Conservation (phyloP, 2,329 filamentous ascomycete genomes). For the Boeremia exigua region DNA sequence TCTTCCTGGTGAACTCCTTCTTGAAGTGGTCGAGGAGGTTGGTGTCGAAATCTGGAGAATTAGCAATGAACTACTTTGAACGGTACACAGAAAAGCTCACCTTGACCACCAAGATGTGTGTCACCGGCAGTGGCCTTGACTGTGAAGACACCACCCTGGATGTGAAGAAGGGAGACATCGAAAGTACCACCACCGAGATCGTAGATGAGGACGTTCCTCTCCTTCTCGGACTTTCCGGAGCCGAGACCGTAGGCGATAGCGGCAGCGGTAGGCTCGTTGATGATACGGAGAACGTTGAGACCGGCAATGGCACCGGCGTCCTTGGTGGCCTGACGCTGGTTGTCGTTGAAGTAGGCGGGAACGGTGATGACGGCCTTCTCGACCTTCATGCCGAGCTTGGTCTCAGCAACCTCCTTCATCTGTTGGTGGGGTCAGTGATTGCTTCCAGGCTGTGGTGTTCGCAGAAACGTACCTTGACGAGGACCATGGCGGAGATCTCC, state of each 20-base stretch:
- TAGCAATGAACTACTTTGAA: too few species aligned
- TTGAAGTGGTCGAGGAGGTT: slow-evolving; percentile 96
- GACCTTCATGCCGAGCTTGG: slow-evolving; percentile 98
- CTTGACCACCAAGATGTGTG: slow-evolving; percentile 82
- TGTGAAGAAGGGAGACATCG: slow-evolving; percentile 99
- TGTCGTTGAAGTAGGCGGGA: slow-evolving; percentile 99
- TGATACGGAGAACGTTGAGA: slow-evolving; percentile 98
- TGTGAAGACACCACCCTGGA: slow-evolving; percentile 98
- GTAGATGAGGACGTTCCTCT: slow-evolving; percentile 99
- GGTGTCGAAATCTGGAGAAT: slow-evolving; percentile 85
- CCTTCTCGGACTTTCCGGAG: slow-evolving; percentile 92
- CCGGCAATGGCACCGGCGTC: slow-evolving; percentile 97
- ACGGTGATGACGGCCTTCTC: slow-evolving; percentile 99
- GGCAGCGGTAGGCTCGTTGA: slow-evolving; percentile 98
- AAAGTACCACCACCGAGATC: slow-evolving; percentile 99
- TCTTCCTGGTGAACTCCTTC: slow-evolving; percentile 87
- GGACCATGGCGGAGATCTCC: slow-evolving; percentile 99
- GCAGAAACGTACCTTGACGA: slow-evolving; percentile 76
- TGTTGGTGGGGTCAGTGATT: slow-evolving; percentile 50
- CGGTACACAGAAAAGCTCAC: too few species aligned
- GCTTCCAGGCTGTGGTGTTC: background rate
- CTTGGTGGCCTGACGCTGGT: slow-evolving; percentile 99
- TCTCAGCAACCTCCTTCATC: slow-evolving; percentile 99
- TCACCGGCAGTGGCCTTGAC: slow-evolving; percentile 98
- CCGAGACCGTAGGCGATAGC: slow-evolving; percentile 98